Conservation (phyloP, 2,329 filamentous ascomycete genomes). For the Berkeleyomyces basicola region DNA sequence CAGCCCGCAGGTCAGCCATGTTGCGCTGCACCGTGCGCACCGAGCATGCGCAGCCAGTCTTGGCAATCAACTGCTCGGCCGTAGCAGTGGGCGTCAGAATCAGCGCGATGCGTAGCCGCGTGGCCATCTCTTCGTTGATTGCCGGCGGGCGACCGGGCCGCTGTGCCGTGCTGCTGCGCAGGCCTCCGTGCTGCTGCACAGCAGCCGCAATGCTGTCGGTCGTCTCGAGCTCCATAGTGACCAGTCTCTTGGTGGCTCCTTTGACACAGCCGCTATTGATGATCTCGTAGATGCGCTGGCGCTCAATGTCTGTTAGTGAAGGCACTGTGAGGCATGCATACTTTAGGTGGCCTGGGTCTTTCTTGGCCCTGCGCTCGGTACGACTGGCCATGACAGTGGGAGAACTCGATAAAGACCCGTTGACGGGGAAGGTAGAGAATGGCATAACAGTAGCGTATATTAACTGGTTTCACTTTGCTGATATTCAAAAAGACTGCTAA, state of each 20-base stretch:
- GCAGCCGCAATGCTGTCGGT: neutral
- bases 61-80: slow-evolving; percentile 11
- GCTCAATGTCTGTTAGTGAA: slow-evolving; percentile 6
- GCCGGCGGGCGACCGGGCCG: slow-evolving; percentile 8
- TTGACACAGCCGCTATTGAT: slow-evolving; percentile 5
- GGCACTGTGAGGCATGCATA: slow-evolving; percentile 9
- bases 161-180: neutral
- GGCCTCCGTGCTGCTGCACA: neutral
- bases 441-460: neutral
- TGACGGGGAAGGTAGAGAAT: neutral
- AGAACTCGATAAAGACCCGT: neutral
- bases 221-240: slow-evolving; percentile 4
- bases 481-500: too few species aligned
- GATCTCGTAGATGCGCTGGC: slow-evolving; percentile 7
- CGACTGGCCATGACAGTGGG: neutral
- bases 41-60: slow-evolving; percentile 11
- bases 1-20: slow-evolving; percentile 7
- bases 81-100: slow-evolving; percentile 11
- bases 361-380: neutral
- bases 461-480: neutral
- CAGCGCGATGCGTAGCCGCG: slow-evolving; percentile 8
- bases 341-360: slow-evolving; percentile 9
- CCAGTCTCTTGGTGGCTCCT: slow-evolving; percentile 1
- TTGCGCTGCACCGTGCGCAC: slow-evolving; percentile 11
- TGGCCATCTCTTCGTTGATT: slow-evolving; percentile 11